These are phyloP conservation scores for Solanum clarkiae DNA, from an alignment of 257 asterid genomes.

Conservation along the genomic window DNA sequence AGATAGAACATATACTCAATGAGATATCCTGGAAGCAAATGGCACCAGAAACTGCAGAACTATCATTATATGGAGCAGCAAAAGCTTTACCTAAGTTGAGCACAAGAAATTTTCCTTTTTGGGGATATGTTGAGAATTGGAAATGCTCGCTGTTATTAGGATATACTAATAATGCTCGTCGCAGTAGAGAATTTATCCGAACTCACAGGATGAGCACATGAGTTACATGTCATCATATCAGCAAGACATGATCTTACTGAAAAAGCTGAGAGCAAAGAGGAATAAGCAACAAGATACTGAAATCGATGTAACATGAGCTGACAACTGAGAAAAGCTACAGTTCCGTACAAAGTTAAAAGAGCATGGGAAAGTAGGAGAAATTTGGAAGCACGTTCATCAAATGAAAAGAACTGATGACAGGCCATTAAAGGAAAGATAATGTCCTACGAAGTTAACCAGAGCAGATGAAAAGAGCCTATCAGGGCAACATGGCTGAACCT, in stretches of 20 bases:
- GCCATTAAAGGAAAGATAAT: constrained; percentile 27
- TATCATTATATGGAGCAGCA: not conserved
- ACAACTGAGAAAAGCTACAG: not conserved
- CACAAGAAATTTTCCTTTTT: not conserved
- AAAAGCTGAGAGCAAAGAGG: not conserved
- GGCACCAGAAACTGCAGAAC: not conserved
- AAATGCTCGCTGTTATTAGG: not conserved
- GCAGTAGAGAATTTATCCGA: not conserved
- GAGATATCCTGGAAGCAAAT: not conserved
- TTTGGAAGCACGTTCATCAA: constrained; percentile 5
- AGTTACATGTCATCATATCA: not conserved
- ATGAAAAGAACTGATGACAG: constrained; percentile 5
- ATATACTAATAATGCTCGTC: not conserved
- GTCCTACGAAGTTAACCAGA: constrained; percentile 26
- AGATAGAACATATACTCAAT: not conserved
- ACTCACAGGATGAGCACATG: not conserved
- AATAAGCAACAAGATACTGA: not conserved
- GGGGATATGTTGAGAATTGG: not conserved
- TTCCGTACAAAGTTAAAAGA: not conserved
- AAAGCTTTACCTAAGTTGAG: not conserved
- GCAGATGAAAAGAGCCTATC: constrained; percentile 25
- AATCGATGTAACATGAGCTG: not conserved
- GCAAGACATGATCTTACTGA: not conserved
- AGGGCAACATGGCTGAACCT: constrained; percentile 20
- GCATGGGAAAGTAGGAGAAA: constrained; percentile 5